Percentiles rank a stretch among this genome's conserved stretches.
Evolutionary conservation across 306 rosid species (phyloP).

Genomic region (Trifolium repens): DNA sequence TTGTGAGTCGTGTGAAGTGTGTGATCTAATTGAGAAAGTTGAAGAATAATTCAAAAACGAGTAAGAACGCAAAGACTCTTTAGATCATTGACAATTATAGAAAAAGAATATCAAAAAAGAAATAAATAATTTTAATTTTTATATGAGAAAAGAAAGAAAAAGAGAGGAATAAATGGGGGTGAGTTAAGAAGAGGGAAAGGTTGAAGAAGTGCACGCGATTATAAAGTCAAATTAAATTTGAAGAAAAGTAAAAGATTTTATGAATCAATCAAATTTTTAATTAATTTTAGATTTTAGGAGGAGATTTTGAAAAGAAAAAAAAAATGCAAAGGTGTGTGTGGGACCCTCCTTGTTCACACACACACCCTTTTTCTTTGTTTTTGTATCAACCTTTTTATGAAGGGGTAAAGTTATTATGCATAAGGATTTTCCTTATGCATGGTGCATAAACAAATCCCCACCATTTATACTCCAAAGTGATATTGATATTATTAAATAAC

Average conservation of each 20-base stretch:
- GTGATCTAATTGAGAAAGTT: slow-evolving; percentile 14
- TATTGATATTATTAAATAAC: too few species aligned
- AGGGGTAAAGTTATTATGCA: too few species aligned
- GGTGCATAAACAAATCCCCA: too few species aligned
- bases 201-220: slow-evolving; percentile 50
- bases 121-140: too few species aligned
- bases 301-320: not conserved
- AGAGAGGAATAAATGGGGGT: too few species aligned
- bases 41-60: slow-evolving; percentile 41
- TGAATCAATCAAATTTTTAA: too few species aligned
- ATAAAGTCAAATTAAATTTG: slow-evolving; percentile 61
- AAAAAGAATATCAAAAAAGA: not conserved
- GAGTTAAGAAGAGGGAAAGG: not conserved
- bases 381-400: slow-evolving; percentile 13
- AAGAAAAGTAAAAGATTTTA: slow-evolving; percentile 32
- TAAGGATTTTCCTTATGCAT: too few species aligned
- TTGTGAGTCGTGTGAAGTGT: not conserved
- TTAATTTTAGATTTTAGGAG: not conserved
- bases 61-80: slow-evolving; percentile 2
- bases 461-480: too few species aligned
- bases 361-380: not conserved
- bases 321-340: slow-evolving; percentile 35
- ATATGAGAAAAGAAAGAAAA: too few species aligned
- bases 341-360: slow-evolving; percentile 38
- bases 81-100: slow-evolving; percentile 41